Evolutionary conservation across 2,329 filamentous ascomycete genomes (phyloP).

Genomic region (Rhytidhysteron rufulum): DNA sequence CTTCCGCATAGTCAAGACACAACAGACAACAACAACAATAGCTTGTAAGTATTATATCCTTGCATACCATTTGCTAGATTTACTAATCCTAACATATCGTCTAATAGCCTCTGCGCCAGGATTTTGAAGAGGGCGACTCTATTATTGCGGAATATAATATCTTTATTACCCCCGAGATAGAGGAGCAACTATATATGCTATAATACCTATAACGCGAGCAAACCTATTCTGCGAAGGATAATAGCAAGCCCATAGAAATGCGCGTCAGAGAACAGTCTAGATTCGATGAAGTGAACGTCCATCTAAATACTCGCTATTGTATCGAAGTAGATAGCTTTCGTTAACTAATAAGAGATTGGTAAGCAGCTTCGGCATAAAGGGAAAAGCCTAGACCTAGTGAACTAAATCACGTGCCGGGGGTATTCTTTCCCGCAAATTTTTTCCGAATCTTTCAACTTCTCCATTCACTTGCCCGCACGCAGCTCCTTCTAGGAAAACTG

Average conservation of each 20-base stretch:
- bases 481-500: too few species aligned
- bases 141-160: constrained; percentile 67
- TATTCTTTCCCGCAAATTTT: too few species aligned
- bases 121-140: constrained; percentile 40
- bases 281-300: constrained; percentile 90
- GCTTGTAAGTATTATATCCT: constrained; percentile 17
- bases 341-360: too few species aligned
- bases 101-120: too few species aligned
- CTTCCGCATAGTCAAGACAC: not conserved
- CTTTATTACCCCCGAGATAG: constrained; percentile 74
- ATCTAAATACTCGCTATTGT: constrained; percentile 64
- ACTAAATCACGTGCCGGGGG: too few species aligned
- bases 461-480: too few species aligned
- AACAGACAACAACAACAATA: constrained; percentile 14
- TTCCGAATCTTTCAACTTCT: too few species aligned
- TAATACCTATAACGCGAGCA: constrained; percentile 82
- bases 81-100: not conserved
- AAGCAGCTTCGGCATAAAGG: too few species aligned
- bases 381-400: too few species aligned
- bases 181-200: constrained; percentile 62
- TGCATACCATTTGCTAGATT: constrained; percentile 4
- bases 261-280: constrained; percentile 79
- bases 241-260: constrained; percentile 63
- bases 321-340: too few species aligned
- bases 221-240: constrained; percentile 55